A percentile compares a stretch with the other conserved stretches of the same genome.
These are phyloP conservation scores for Talaromyces sp. DNA, from an alignment of 2,329 filamentous ascomycete genomes.

Conservation along the genomic window DNA sequence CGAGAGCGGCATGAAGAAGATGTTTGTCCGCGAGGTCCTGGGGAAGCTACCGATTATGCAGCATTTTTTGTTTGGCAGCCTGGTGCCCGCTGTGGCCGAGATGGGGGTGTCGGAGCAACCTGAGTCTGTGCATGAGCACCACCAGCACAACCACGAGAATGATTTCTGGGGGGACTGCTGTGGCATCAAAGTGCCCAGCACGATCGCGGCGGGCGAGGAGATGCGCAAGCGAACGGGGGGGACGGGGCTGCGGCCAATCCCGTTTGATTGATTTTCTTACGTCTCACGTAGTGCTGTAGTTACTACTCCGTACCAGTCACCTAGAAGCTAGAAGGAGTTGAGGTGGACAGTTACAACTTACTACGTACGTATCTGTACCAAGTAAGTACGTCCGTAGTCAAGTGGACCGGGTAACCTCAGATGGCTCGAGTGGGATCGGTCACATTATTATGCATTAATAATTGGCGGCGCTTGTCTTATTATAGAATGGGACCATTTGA, in stretches of 20 bases:
- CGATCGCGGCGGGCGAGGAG: slow-evolving; percentile 83
- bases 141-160: slow-evolving; percentile 55
- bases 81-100: slow-evolving; percentile 72
- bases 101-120: slow-evolving; percentile 59
- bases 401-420: background rate
- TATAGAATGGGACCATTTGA: background rate
- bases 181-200: slow-evolving; percentile 94
- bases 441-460: background rate
- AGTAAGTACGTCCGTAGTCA: no score
- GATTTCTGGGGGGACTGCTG: slow-evolving; percentile 89
- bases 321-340: no score
- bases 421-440: background rate
- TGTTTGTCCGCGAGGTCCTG: slow-evolving; percentile 92
- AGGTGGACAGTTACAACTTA: no score
- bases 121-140: slow-evolving; percentile 57
- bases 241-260: slow-evolving; percentile 57
- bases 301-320: no score
- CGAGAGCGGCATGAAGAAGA: slow-evolving; percentile 88
- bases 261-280: slow-evolving; percentile 33
- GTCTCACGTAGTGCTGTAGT: no score
- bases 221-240: slow-evolving; percentile 68
- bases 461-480: background rate
- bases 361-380: no score
- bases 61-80: slow-evolving; percentile 87
- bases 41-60: slow-evolving; percentile 97